Evolutionary conservation across 2,329 filamentous ascomycete genomes (phyloP), one percentile per base, ranked within the genome.

Genomic region (Lomentospora prolificans): DNA sequence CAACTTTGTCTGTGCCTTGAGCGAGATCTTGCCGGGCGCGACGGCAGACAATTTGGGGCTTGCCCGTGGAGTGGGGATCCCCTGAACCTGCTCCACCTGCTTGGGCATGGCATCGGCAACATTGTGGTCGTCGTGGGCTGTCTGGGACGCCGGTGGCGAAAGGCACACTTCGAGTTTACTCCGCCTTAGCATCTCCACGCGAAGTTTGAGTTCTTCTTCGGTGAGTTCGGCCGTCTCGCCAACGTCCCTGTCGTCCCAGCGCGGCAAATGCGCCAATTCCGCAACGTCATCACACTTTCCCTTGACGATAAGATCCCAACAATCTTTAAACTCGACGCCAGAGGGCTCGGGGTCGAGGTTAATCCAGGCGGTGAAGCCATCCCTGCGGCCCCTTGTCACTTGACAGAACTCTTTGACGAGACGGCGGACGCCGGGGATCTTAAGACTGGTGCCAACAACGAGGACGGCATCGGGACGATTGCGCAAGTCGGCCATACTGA

Each of bases 391-490:
- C 59, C 91, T 81, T n/a, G 95, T 89, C 30, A 90, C 85, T 52
- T 85, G 84, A 68, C 90, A 96, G 79, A 97, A 83, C 69, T 96
- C 91, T 67, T 88, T 88, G 57, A 92, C 90, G 57, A 99, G 86
- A 55, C 91, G 82, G 59, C 89, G 84, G 46, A 96, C 90, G 7
- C 94, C 94, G 1, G 92, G 92, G 52, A 99, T 91, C 67, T 97
- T 97, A 63, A 99, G 75, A 57, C 89, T 96, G 2, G 94, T 99
- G 54, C 94, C 94, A 7, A 96, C 94, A 27, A 99, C 94, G 61
- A 99, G 84, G 25, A 99, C 81, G 17, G 91, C 91, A 68, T 97
- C 94, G 0, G 94, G 92, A 36, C 90, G 81, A 44, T 86, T 81
- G 58, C 90, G 87, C 57, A 97, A 75, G 67, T 99, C 94, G 3